These are phyloP conservation scores for Boletus coffeatus DNA, from an alignment of 1,284 basidiomycete genomes.

Conservation along the genomic window DNA sequence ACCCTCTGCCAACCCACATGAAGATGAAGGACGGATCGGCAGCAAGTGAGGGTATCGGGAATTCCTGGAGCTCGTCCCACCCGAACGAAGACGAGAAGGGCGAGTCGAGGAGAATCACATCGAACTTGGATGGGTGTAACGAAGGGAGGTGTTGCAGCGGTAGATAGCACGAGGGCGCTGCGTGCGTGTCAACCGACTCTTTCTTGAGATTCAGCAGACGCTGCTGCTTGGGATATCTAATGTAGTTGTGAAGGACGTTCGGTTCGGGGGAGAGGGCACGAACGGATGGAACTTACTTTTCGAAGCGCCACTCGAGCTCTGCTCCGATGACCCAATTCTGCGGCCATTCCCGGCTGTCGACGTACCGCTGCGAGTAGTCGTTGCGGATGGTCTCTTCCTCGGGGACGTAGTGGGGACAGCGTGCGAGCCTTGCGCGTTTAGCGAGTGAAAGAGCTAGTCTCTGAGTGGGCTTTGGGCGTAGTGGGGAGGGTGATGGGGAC, in stretches of 20 bases:
- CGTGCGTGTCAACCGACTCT: slow-evolving; percentile 55
- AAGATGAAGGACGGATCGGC: slow-evolving; percentile 94
- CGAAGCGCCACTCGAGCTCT: slow-evolving; percentile 80
- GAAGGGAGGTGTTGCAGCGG: slow-evolving; percentile 50
- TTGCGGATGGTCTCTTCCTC: slow-evolving; percentile 95
- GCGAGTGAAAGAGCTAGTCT: slow-evolving; percentile 59
- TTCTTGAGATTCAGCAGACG: slow-evolving; percentile 71
- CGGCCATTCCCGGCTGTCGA: slow-evolving; percentile 85
- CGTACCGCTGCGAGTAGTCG: slow-evolving; percentile 90
- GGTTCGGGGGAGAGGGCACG: background rate
- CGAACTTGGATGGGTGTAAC: slow-evolving; percentile 74
- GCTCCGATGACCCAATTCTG: slow-evolving; percentile 89
- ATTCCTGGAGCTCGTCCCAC: slow-evolving; percentile 77
- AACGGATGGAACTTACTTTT: slow-evolving; percentile 64
- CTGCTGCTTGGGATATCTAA: slow-evolving; percentile 61
- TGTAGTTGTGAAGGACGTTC: background rate
- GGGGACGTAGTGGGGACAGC: slow-evolving; percentile 75
- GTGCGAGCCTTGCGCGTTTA: slow-evolving; percentile 61
- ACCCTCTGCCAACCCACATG: slow-evolving; percentile 99
- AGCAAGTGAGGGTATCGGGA: slow-evolving; percentile 81
- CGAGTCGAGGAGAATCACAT: slow-evolving; percentile 90
- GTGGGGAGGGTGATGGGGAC: slow-evolving; percentile 38
- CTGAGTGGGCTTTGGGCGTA: slow-evolving; percentile 31
- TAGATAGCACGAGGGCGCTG: slow-evolving; percentile 67
- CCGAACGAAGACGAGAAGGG: slow-evolving; percentile 78